Conservation (phyloP, 495 filamentous ascomycete species). For the Penicillium soppii region DNA sequence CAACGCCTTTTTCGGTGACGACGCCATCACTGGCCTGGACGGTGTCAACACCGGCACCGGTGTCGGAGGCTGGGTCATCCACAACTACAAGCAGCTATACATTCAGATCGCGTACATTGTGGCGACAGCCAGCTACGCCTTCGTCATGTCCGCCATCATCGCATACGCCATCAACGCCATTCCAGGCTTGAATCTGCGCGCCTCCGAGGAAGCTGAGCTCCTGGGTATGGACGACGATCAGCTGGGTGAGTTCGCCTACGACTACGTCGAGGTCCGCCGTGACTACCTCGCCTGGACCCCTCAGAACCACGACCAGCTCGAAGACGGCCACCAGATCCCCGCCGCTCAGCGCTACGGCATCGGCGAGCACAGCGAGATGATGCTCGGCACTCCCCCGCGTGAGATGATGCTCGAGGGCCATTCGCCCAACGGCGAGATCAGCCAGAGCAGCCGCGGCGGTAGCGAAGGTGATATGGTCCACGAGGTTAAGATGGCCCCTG, state of each 20-base stretch:
- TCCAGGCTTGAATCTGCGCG: constrained; percentile 88
- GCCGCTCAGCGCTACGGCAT: constrained; percentile 79
- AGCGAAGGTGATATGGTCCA: constrained; percentile 37
- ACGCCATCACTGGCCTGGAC: constrained; percentile 89
- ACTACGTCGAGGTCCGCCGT: constrained; percentile 96
- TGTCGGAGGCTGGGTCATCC: constrained; percentile 79
- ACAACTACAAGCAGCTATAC: constrained; percentile 88
- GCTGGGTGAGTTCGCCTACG: constrained; percentile 97
- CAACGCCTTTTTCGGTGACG: constrained; percentile 87
- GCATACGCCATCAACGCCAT: constrained; percentile 82
- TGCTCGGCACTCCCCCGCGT: constrained; percentile 58
- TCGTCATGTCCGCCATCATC: constrained; percentile 80
- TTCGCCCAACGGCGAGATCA: constrained; percentile 46
- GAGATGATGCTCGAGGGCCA: constrained; percentile 63
- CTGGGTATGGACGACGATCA: constrained; percentile 99
- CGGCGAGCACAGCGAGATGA: constrained; percentile 71
- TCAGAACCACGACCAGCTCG: constrained; percentile 64
- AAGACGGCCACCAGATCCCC: constrained; percentile 61
- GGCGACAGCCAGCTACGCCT: constrained; percentile 72
- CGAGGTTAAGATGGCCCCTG: constrained; percentile 37
- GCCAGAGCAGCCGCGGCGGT: constrained; percentile 40
- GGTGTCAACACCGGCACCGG: constrained; percentile 78
- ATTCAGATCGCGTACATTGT: constrained; percentile 89
- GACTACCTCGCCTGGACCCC: constrained; percentile 98
- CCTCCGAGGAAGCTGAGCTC: constrained; percentile 93